Evolutionary conservation across 768 basidiomycete species (phyloP).

Genomic region (Xanthoconium purpureum): DNA sequence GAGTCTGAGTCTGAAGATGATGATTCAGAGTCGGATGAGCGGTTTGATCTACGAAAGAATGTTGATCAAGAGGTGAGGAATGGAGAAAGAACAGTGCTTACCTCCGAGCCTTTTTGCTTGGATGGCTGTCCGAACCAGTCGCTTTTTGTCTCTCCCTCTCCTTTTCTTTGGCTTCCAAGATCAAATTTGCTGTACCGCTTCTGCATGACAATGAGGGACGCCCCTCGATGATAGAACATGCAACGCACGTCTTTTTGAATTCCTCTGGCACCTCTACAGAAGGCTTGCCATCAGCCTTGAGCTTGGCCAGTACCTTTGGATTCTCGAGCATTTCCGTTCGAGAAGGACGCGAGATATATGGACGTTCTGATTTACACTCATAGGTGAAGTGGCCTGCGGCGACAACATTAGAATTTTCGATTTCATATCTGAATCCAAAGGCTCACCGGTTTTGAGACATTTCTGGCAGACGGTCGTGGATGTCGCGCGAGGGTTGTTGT

Average conservation of each 20-base stretch:
- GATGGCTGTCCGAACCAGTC: constrained; percentile 28
- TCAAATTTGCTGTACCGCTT: constrained; percentile 79
- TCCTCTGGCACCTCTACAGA: constrained; percentile 87
- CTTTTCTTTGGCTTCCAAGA: constrained; percentile 80
- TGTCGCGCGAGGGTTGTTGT: constrained; percentile 61
- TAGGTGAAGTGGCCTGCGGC: constrained; percentile 82
- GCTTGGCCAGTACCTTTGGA: constrained; percentile 61
- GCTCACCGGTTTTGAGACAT: constrained; percentile 64
- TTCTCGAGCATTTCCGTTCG: constrained; percentile 84
- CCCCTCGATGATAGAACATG: background rate
- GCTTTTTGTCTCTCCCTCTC: constrained; percentile 49
- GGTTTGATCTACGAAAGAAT: constrained; percentile 30
- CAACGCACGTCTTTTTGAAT: constrained; percentile 73
- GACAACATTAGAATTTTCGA: background rate
- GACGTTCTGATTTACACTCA: constrained; percentile 78
- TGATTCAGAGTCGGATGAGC: constrained; percentile 27
- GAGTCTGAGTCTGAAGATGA: constrained; percentile 31
- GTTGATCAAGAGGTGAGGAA: background rate
- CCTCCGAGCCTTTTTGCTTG: constrained; percentile 37
- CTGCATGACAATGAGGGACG: constrained; percentile 35
- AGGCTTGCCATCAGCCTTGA: constrained; percentile 69
- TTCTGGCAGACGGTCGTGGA: constrained; percentile 78
- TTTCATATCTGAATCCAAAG: constrained; percentile 3
- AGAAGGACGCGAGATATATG: constrained; percentile 87
- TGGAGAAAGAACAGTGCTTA: constrained; percentile 33